These are phyloP conservation scores for Verticillium isaacii DNA, from an alignment of 2,329 filamentous ascomycete species.

Conservation along the genomic window DNA sequence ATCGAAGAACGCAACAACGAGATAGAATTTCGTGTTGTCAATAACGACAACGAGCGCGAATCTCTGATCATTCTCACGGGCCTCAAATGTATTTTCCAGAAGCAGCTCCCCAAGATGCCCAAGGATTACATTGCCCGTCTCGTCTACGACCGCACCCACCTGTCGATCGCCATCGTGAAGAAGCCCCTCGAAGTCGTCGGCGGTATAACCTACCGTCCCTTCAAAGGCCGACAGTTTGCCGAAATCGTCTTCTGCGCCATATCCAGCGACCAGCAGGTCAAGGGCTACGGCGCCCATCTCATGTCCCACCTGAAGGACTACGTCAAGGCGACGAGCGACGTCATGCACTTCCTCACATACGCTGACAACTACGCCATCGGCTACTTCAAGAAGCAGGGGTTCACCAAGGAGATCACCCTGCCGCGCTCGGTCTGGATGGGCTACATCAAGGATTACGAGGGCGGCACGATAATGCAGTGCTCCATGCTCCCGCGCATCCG, in stretches of 20 bases:
- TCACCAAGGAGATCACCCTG: slow-evolving; percentile 96
- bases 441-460: slow-evolving; percentile 99
- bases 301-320: slow-evolving; percentile 99
- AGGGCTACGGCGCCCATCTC: slow-evolving; percentile 94
- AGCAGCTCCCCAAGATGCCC: slow-evolving; percentile 97
- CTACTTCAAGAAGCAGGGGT: slow-evolving; percentile 98
- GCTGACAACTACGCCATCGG: slow-evolving; percentile 98
- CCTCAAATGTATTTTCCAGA: slow-evolving; percentile 96
- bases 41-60: slow-evolving; percentile 86
- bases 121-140: slow-evolving; percentile 98
- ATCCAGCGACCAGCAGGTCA: slow-evolving; percentile 95
- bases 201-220: slow-evolving; percentile 93
- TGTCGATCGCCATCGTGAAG: slow-evolving; percentile 97
- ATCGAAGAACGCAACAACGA: slow-evolving; percentile 90
- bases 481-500: slow-evolving; percentile 93
- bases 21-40: slow-evolving; percentile 96
- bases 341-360: slow-evolving; percentile 99
- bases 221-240: slow-evolving; percentile 86
- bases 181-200: slow-evolving; percentile 93
- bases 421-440: slow-evolving; percentile 95
- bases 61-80: slow-evolving; percentile 93
- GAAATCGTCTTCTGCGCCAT: slow-evolving; percentile 99
- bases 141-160: slow-evolving; percentile 93
- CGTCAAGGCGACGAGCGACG: slow-evolving; percentile 90
- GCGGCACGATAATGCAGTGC: slow-evolving; percentile 98